Evolutionary conservation across 2,329 filamentous ascomycete genomes (phyloP).

Genomic region (Xylariaceae sp.): DNA sequence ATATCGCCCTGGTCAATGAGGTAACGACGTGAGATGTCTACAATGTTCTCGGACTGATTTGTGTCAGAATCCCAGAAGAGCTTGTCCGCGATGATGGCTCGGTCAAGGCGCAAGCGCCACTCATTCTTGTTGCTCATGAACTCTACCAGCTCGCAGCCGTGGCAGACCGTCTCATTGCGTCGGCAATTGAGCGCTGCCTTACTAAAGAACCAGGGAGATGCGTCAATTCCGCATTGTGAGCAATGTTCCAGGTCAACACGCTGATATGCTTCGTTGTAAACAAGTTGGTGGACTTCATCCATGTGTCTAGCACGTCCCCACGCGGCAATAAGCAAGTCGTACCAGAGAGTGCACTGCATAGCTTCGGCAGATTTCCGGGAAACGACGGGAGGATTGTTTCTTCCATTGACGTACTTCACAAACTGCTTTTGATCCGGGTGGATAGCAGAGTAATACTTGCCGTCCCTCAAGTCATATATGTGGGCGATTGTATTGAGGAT

Average conservation of each 20-base stretch:
- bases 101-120: neutral
- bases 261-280: too few relatives aligned
- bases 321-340: neutral
- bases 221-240: neutral
- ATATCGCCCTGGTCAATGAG: too few relatives aligned
- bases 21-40: too few relatives aligned
- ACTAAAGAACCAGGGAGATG: neutral
- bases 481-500: constrained; percentile 22
- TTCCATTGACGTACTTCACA: too few relatives aligned
- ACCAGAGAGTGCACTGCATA: neutral
- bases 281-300: too few relatives aligned
- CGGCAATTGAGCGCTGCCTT: too few relatives aligned
- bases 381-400: neutral
- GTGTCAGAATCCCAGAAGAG: too few relatives aligned
- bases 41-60: too few relatives aligned
- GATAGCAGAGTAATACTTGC: constrained; percentile 1
- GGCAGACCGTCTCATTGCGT: too few relatives aligned
- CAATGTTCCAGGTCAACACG: too few relatives aligned
- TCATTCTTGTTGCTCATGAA: neutral
- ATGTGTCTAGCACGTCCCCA: neutral
- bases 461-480: constrained; percentile 10
- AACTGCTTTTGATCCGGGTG: too few relatives aligned
- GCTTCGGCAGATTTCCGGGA: neutral
- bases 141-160: neutral
- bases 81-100: too few relatives aligned